phyloP scores from a whole-genome alignment of 2,329 filamentous ascomycete genomes.

The Trichoderma citrinoviride region DNA sequence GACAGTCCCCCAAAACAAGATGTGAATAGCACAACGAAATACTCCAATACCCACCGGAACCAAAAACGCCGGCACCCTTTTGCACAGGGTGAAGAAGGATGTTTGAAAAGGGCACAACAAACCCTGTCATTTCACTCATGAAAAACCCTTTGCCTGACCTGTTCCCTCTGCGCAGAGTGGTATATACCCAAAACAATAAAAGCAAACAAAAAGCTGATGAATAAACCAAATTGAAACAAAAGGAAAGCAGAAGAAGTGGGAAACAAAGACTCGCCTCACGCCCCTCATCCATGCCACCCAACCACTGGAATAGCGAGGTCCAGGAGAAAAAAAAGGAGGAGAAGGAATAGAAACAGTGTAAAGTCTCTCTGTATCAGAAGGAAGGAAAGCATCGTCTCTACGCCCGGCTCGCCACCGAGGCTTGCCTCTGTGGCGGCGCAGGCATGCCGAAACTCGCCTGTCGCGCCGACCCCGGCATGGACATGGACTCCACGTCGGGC shows the following conservation, averaged over 20 bases:
- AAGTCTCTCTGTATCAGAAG: neutral
- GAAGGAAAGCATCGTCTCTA: conserved; percentile 30
- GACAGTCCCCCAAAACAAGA: too few relatives aligned
- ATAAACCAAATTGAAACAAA: neutral
- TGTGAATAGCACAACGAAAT: neutral
- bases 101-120: neutral
- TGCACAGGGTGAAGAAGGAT: too few relatives aligned
- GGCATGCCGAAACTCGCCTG: conserved; percentile 48
- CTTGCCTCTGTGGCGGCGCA: conserved; percentile 41
- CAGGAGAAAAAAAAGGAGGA: neutral
- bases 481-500: conserved; percentile 46
- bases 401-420: conserved; percentile 48
- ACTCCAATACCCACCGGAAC: neutral
- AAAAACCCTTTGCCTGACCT: neutral
- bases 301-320: neutral
- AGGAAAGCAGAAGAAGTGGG: neutral
- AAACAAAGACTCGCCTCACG: neutral
- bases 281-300: neutral
- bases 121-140: neutral
- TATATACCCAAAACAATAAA: conserved; percentile 4
- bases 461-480: conserved; percentile 38
- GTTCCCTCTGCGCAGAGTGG: neutral
- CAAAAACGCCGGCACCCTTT: too few relatives aligned
- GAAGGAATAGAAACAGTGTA: neutral
- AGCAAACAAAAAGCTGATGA: neutral